Evolutionary conservation across 2,329 filamentous ascomycete genomes (phyloP), one percentile per base, ranked within the genome.

Genomic region (Microdochium trichocladiopsis): DNA sequence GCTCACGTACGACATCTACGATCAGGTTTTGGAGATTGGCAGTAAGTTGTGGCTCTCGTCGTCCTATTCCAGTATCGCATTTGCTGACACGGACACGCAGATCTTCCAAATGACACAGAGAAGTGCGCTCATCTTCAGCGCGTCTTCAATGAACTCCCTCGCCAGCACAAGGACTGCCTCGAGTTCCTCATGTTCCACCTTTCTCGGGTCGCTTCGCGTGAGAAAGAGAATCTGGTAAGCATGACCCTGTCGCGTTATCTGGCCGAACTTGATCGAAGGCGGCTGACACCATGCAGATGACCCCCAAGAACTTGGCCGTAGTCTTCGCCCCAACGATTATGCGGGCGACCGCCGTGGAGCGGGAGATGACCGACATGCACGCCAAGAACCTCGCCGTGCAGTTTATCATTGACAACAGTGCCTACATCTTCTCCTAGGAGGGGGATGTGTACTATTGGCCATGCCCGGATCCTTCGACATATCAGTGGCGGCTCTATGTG

Each of bases 251-350:
- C 28, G 14, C 28, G 8, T 51, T n/a, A n/a, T n/a, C n/a, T n/a
- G n/a, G n/a, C n/a, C n/a, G n/a, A n/a, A n/a, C n/a, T n/a, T n/a
- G n/a, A n/a, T n/a, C n/a, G n/a, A n/a, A n/a, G n/a, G n/a, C n/a
- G n/a, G n/a, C n/a, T n/a, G n/a, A n/a, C n/a, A n/a, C n/a, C 47
- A 12, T 47, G 2, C 55, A 89, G 84, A 99, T 99, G 94, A 96
- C 90, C 23, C 89, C 93, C 52, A 89, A 95, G 71, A 99, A 99
- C 66, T 74, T 97, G 55, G 91, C 94, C 3, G 94, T 99, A 43
- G 94, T 99, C 36, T 99, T 99, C 66, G 94, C 94, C 9, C 94
- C 94, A 8, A 99, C 94, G 1, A 95, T 99, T 61, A 95, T 99
- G 90, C 83, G 93, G 60, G 91, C 95, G 52, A 79, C 85, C 65